phyloP scores from a whole-genome alignment of 192 early-diverging fungal species.

The Martensiomyces pterosporus region DNA sequence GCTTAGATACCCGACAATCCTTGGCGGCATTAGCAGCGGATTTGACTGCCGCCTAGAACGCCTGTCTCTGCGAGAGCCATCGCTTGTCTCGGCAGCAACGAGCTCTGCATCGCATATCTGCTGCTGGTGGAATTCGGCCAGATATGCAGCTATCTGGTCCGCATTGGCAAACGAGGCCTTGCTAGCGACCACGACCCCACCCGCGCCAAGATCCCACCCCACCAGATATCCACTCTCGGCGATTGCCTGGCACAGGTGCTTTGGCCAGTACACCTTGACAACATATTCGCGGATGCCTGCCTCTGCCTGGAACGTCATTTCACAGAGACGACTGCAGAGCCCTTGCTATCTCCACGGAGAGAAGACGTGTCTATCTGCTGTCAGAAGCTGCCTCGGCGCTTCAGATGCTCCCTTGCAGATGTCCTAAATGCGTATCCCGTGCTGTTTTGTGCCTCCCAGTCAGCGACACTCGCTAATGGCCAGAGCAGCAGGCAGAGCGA shows the following conservation, averaged over 20 bases:
- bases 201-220: constrained; percentile 30
- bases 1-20: constrained; percentile 43
- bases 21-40: constrained; percentile 5
- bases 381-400: constrained; percentile 52
- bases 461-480: constrained; percentile 45
- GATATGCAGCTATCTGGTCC: constrained; percentile 16
- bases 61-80: not conserved
- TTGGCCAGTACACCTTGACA: constrained; percentile 42
- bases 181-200: constrained; percentile 37
- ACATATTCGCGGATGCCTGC: constrained; percentile 11
- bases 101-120: not conserved
- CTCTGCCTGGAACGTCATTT: no score
- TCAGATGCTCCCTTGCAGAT: constrained; percentile 48
- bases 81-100: no score
- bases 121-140: constrained; percentile 22
- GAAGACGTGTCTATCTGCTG: not conserved
- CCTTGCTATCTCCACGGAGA: no score
- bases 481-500: constrained; percentile 32
- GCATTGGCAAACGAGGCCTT: constrained; percentile 37
- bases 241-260: constrained; percentile 22
- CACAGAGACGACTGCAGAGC: no score
- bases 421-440: constrained; percentile 38
- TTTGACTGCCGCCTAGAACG: not conserved
- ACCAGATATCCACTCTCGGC: constrained; percentile 43
- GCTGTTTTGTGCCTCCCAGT: constrained; percentile 37